These are phyloP conservation scores for Backusella australiensis DNA, from an alignment of 192 early-diverging fungal species.

Conservation along the genomic window DNA sequence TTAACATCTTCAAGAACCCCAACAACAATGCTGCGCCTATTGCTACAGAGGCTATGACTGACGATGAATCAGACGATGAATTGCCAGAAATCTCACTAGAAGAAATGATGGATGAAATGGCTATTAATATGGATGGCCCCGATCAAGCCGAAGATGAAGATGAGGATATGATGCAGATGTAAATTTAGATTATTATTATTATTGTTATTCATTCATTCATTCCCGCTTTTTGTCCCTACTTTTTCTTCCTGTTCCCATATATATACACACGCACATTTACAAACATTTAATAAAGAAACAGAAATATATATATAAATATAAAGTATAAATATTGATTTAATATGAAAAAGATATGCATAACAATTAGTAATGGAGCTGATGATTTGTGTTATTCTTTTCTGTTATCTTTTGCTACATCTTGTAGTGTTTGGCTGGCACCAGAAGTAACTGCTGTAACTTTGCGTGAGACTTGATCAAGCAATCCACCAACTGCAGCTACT, in stretches of 20 bases:
- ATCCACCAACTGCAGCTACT: slow-evolving; percentile 10
- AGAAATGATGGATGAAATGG: slow-evolving; percentile 92
- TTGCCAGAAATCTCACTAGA: slow-evolving; percentile 93
- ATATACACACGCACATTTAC: neutral
- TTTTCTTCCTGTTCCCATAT: neutral
- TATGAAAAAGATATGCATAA: neutral
- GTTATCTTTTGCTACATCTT: neutral
- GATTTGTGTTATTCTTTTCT: neutral
- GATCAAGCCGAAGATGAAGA: slow-evolving; percentile 33
- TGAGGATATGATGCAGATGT: slow-evolving; percentile 36
- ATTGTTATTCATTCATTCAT: neutral
- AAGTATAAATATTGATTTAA: neutral
- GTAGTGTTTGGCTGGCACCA: neutral
- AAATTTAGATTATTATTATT: slow-evolving; percentile 6
- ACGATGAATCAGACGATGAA: slow-evolving; percentile 56
- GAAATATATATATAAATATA: neutral
- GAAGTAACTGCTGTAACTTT: neutral
- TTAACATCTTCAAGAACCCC: slow-evolving; percentile 88
- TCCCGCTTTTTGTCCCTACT: neutral
- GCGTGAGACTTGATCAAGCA: slow-evolving; percentile 2
- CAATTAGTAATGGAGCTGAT: neutral
- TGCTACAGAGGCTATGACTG: slow-evolving; percentile 37
- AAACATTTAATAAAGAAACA: neutral
- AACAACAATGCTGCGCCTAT: slow-evolving; percentile 19
- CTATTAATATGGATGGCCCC: slow-evolving; percentile 62